Base-by-base conservation (phyloP, 2,329 filamentous ascomycete genomes). In the Didymella segeticola region DNA sequence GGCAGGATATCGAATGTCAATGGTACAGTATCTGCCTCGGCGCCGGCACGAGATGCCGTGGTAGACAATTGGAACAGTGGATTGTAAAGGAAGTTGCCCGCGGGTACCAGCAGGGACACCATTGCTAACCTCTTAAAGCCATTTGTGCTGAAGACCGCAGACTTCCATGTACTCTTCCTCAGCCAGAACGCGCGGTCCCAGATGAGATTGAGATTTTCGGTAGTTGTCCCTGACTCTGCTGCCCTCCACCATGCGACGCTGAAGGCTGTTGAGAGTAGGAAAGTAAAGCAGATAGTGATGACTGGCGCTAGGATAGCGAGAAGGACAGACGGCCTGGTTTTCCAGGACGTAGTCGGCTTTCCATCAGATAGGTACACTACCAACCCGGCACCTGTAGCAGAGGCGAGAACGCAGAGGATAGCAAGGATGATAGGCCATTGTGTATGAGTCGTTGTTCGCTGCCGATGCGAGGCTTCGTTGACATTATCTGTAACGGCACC, bases 151-250 rank as follows among this genome's bases (percentile, higher is more conserved):
- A 50, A 43, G 2, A 43, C 38, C 6, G 47, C 38, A 14, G 17
- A 37, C 23, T 37, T 50, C 30, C 30, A 43, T 17, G 47, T 50
- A 15, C 30, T 43, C n/a, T 30, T 50, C 12, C 38, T 22, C 26
- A 43, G n/a, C 47, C 38, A 50, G 19, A 48, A 30, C 9, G 22
- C 30, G 9, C 47, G 38, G 15, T 50, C 47, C 47, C 47, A 50
- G n/a, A 50, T 43, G 17, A 38, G 47, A 27, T 50, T 43, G 1
- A 50, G 39, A 19, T 50, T 38, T 22, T 50, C 47, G 12, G 37
- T 38, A 2, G 38, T 50, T 14, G 38, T 50, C 5, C 47, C 38
- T n/a, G 47, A 42, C 15, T 43, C 38, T n/a, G 30, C 38, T 15
- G 47, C 47, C 27, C 47, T 43, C 30, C 47, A 50, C 39, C 39